Conservation (phyloP, 345 rosid genomes). For the Viola odorata region DNA sequence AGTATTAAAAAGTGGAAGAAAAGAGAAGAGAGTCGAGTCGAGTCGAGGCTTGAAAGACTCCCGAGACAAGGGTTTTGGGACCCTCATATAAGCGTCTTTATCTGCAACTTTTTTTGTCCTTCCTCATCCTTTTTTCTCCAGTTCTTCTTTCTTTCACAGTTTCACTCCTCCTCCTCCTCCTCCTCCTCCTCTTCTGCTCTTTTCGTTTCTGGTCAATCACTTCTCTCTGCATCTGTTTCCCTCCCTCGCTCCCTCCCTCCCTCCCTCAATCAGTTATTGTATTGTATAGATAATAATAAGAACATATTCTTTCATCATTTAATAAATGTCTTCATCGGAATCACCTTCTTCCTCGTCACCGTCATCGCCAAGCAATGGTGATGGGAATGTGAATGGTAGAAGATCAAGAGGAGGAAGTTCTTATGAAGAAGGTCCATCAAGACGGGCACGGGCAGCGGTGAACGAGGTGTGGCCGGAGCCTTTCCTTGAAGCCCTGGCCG, state of each 20-base stretch:
- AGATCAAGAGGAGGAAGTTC: constrained; percentile 20
- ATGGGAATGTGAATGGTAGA: constrained; percentile 16
- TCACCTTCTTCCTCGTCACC: constrained; percentile 13
- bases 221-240: constrained; percentile 26
- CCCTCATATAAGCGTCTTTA: constrained; percentile 66
- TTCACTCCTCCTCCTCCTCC: background rate
- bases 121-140: constrained; percentile 25
- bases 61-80: constrained; percentile 16
- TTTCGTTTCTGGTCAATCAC: background rate
- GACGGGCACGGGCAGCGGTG: constrained; percentile 41
- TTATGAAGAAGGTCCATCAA: constrained; percentile 52
- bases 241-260: background rate
- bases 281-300: too few relatives aligned
- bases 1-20: too few relatives aligned
- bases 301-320: background rate
- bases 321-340: constrained; percentile 16
- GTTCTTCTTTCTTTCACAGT: constrained; percentile 25
- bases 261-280: background rate
- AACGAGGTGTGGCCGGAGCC: constrained; percentile 93
- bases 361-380: constrained; percentile 18
- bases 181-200: background rate
- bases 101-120: constrained; percentile 57
- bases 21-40: too few relatives aligned
- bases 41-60: too few relatives aligned
- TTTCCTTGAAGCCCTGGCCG: constrained; percentile 76